Evolutionary conservation across 2,329 filamentous ascomycete species (phyloP).

Genomic region (Ophiostoma sp.): DNA sequence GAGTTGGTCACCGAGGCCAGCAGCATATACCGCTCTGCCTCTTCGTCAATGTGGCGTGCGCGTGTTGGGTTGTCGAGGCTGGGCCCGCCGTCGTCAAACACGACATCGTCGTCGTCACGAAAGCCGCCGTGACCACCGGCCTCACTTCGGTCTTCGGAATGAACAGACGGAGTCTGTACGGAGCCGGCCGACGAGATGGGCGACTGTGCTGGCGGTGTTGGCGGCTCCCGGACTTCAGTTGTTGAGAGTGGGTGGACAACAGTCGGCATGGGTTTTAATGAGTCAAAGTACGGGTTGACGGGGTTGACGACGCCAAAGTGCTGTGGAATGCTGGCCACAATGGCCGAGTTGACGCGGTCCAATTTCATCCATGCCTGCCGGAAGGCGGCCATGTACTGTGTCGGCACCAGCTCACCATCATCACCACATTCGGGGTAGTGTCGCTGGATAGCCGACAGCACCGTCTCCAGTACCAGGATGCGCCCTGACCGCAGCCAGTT

Average conservation of each 20-base stretch:
- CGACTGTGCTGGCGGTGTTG: constrained; percentile 23
- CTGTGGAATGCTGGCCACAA: constrained; percentile 51
- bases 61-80: constrained; percentile 45
- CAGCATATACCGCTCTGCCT: constrained; percentile 50
- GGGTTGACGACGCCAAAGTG: constrained; percentile 51
- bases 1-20: constrained; percentile 51
- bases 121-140: not conserved
- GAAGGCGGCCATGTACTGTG: constrained; percentile 38
- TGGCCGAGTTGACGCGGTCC: constrained; percentile 43
- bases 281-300: constrained; percentile 38
- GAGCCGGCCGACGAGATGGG: constrained; percentile 24
- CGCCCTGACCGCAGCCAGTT: constrained; percentile 49
- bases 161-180: constrained; percentile 18
- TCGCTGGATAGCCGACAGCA: constrained; percentile 46
- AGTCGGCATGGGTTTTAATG: constrained; percentile 26
- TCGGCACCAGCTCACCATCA: constrained; percentile 31
- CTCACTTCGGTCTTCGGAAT: constrained; percentile 13
- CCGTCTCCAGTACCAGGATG: constrained; percentile 50
- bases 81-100: constrained; percentile 36
- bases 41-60: constrained; percentile 39
- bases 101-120: constrained; percentile 18
- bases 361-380: constrained; percentile 44
- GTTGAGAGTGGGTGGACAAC: constrained; percentile 22
- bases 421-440: constrained; percentile 34
- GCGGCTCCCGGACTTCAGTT: constrained; percentile 27